A percentile compares a stretch with the other conserved stretches of the same genome.
Conservation (phyloP, 140 eudicot genomes). For the Eryngium alpinum region DNA sequence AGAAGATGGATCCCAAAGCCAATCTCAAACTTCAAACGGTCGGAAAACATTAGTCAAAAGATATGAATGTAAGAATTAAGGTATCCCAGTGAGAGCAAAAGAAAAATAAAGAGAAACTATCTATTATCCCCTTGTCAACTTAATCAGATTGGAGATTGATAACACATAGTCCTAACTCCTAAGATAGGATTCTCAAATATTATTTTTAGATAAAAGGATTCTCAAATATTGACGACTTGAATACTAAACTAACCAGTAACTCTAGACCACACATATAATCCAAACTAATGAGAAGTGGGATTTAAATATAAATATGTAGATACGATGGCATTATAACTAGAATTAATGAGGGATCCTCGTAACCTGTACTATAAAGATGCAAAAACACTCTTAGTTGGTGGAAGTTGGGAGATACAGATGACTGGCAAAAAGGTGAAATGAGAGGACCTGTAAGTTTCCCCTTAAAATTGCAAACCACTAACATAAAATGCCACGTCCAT, state of each 20-base stretch:
- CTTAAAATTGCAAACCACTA: background rate
- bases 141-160: too few species aligned
- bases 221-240: too few species aligned
- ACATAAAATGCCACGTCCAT: background rate
- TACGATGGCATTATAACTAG: background rate
- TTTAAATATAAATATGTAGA: background rate
- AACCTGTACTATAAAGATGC: background rate
- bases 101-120: too few species aligned
- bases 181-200: too few species aligned
- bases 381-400: background rate
- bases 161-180: too few species aligned
- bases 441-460: background rate
- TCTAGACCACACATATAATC: background rate
- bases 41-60: too few species aligned
- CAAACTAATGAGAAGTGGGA: background rate
- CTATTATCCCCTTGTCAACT: too few species aligned
- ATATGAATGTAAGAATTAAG: background rate
- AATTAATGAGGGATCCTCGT: background rate
- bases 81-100: too few species aligned
- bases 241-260: background rate
- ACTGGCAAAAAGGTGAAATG: background rate
- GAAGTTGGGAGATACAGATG: background rate
- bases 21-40: too few species aligned
- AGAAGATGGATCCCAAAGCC: too few species aligned
- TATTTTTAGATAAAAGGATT: too few species aligned